Base-by-base conservation (phyloP, 768 basidiomycete genomes). In the Xerocomellus intermedius region DNA sequence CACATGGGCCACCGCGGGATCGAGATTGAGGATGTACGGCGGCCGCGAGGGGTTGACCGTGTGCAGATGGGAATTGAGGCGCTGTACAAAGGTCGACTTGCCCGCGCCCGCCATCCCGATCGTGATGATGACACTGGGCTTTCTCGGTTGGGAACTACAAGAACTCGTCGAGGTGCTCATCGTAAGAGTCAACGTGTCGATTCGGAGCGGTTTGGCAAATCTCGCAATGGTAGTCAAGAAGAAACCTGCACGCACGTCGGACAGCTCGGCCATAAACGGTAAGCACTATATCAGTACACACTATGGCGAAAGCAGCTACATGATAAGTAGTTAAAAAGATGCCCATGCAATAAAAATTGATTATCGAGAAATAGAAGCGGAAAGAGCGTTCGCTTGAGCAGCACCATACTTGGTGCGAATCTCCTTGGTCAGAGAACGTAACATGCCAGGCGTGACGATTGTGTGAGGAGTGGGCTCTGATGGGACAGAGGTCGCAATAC, bases 81-180 rank as follows among this genome's bases (percentile, higher is more conserved):
- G 84, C 62, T 97, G 93, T 19, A 99, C 91, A 68, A 99, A 91
- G 3, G 96, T 98, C 7, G 97, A 98, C 76, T 98, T 98, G 57
- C 96, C 96, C 4, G 92, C 92, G 5, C 95, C 95, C 0, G 94
- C 95, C 93, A 96, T 96, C 21, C 94, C 94, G 57, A 97, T 95
- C 39, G 90, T 87, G 60, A 97, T 86, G 50, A 97, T 91, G 5
- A 89, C 85, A 8, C 86, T 79, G 1, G 94, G 91, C 64, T 91
- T 84, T 73, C 67, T 66, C 19, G 51, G 42, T 28, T 38, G 63
- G 9, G 56, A 64, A 36, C 52, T 32, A 3, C 50, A 38, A 21
- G 48, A 37, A 37, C 46, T 60, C 7, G 66, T 32, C 16, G 72
- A 50, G 12, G 60, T 41, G 43, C 45, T 64, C 68, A 72, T 69